Evolutionary conservation across 2,329 filamentous ascomycete genomes (phyloP).

Genomic region (Epichloe brachyelytri): DNA sequence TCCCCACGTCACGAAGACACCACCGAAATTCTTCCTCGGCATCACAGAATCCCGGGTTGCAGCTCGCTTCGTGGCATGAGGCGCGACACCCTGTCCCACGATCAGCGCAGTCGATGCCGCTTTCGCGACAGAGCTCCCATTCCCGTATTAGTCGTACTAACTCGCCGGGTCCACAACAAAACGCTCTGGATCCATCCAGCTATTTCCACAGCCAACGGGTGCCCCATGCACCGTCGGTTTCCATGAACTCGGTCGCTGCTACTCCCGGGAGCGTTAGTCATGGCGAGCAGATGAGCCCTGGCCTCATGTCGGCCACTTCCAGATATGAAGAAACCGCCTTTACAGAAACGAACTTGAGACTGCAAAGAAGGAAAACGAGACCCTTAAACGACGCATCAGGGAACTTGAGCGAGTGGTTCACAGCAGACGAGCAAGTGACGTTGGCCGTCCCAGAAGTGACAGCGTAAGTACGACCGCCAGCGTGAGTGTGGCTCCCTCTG

Average conservation of each 20-base stretch:
- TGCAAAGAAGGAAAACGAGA: slow-evolving; percentile 52
- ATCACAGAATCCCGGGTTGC: slow-evolving; percentile 34
- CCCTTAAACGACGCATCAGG: slow-evolving; percentile 45
- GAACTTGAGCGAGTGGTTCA: slow-evolving; percentile 46
- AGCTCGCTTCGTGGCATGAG: slow-evolving; percentile 24
- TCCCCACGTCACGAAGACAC: slow-evolving; percentile 41
- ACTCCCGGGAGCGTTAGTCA: slow-evolving; percentile 25
- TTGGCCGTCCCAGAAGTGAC: slow-evolving; percentile 33
- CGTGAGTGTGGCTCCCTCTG: slow-evolving; percentile 24
- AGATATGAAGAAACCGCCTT: slow-evolving; percentile 50
- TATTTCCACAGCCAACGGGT: slow-evolving; percentile 37
- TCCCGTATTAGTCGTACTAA: slow-evolving; percentile 39
- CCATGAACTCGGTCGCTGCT: slow-evolving; percentile 25
- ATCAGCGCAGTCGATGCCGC: slow-evolving; percentile 29
- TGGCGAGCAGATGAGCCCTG: slow-evolving; percentile 35
- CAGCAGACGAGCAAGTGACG: slow-evolving; percentile 34
- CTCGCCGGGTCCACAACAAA: slow-evolving; percentile 32
- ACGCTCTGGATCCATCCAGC: slow-evolving; percentile 29
- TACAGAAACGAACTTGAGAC: slow-evolving; percentile 47
- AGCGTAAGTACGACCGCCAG: slow-evolving; percentile 42
- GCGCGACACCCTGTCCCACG: slow-evolving; percentile 31
- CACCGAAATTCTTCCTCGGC: slow-evolving; percentile 47
- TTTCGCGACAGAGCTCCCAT: slow-evolving; percentile 41
- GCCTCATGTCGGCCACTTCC: slow-evolving; percentile 41
- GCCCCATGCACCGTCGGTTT: slow-evolving; percentile 20